These are phyloP conservation scores for Mucuna pruriens DNA, from an alignment of 306 rosid species.

Conservation along the genomic window DNA sequence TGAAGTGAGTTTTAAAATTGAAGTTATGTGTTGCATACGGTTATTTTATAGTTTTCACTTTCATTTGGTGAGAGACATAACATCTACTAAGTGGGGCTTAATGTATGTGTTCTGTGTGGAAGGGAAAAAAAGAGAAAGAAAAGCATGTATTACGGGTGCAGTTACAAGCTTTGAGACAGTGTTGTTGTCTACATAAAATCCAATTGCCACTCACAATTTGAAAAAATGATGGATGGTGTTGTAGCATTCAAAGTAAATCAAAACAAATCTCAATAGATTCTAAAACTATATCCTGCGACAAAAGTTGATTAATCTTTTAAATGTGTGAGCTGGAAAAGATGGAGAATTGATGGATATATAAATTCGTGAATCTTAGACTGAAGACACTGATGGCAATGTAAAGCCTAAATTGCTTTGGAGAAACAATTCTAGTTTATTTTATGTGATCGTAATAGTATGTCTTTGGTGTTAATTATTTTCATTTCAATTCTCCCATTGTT, in stretches of 20 bases:
- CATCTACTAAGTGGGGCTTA: neutral
- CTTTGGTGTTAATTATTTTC: neutral
- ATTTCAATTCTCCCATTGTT: neutral
- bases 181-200: neutral
- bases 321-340: neutral
- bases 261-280: neutral
- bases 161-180: neutral
- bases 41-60: neutral
- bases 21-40: neutral
- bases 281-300: neutral
- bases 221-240: neutral
- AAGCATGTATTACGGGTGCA: neutral
- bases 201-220: neutral
- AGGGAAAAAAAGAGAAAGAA: neutral
- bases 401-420: neutral
- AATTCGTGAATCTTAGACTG: neutral
- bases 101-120: neutral
- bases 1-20: slow-evolving; percentile 62
- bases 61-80: neutral
- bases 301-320: neutral
- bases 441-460: neutral
- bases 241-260: neutral
- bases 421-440: neutral
- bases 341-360: neutral
- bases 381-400: neutral